Base-by-base conservation (phyloP, 164 flowering plant species). In the Vitis rotundifolia region DNA sequence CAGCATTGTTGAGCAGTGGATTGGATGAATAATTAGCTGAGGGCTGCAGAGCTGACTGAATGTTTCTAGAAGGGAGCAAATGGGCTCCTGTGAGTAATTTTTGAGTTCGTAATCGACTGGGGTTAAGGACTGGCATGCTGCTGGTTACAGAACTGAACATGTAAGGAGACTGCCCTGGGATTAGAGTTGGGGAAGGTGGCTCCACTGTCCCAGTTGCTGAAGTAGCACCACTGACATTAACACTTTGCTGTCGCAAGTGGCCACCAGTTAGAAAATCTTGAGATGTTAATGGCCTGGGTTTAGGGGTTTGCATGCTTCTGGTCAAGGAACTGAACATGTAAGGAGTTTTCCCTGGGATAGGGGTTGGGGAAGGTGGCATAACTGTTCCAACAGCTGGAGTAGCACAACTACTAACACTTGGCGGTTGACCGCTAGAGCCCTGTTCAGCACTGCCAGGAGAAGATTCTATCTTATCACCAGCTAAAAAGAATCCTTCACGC, bases 401-500 rank as follows among this genome's bases (percentile, higher is more conserved):
- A 26, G 15, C 61, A 48, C 37, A 3, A 29, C 49, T 68, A 47
- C 7, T 47, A 57, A 10, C 60, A 50, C 47, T 28, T 52, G 61
- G 28, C 11, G 44, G 71, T 26, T 61, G 59, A 69, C 26, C 66
- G 53, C 76, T 76, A 22, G 53, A 65, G 18, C 68, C 49, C 60
- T 57, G 55, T 54, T 26, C 54, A 22, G 26, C 12, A 18, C 54
- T 19, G 29, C n/a, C 22, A 49, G 49, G 16, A n/a, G 16, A 12
- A 52, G 77, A 55, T 67, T 73, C 61, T 57, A 62, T 51, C 10
- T 28, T 29, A 47, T 76, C 67, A 15, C 64, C 58, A 9, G 19
- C 16, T 26, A 64, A 18, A 28, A 5, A n/a, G 62, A 62, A 73
- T 22, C 74, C 77, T 70, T 77, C 80, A 1, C 65, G 57, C 47